Conservation (phyloP, 2,329 filamentous ascomycete species). For the Epichloe glyceriae region DNA sequence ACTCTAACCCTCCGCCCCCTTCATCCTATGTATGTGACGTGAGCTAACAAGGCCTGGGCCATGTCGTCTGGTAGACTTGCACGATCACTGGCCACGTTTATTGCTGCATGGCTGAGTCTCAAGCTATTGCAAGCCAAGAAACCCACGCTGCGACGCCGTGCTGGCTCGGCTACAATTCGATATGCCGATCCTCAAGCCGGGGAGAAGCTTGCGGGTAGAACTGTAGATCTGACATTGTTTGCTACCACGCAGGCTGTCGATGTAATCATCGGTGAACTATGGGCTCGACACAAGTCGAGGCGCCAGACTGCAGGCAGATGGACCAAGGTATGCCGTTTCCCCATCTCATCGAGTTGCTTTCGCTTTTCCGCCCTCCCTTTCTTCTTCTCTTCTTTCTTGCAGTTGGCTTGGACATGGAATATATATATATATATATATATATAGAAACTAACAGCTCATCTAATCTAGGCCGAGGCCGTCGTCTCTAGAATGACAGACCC, state of each 20-base stretch:
- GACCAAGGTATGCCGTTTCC: slow-evolving; percentile 25
- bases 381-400: not conserved
- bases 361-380: not conserved
- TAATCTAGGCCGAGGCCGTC: slow-evolving; percentile 18
- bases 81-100: slow-evolving; percentile 45
- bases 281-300: slow-evolving; percentile 37
- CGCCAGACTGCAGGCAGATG: slow-evolving; percentile 32
- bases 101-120: slow-evolving; percentile 44
- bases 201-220: slow-evolving; percentile 48
- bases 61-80: slow-evolving; percentile 30
- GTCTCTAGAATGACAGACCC: slow-evolving; percentile 42
- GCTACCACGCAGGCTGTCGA: slow-evolving; percentile 60
- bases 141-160: slow-evolving; percentile 13
- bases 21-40: not conserved
- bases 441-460: not conserved
- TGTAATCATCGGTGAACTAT: slow-evolving; percentile 52
- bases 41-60: not conserved
- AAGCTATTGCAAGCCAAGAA: slow-evolving; percentile 43
- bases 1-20: not conserved
- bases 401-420: too few species aligned
- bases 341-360: not conserved
- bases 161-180: slow-evolving; percentile 9
- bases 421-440: too few species aligned
- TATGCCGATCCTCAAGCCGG: slow-evolving; percentile 4
- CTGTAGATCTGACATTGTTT: slow-evolving; percentile 74